Percentiles rank a stretch among this genome's conserved stretches.
Evolutionary conservation across 1,284 basidiomycete genomes (phyloP).

Genomic region (Rugosomyces carneus): DNA sequence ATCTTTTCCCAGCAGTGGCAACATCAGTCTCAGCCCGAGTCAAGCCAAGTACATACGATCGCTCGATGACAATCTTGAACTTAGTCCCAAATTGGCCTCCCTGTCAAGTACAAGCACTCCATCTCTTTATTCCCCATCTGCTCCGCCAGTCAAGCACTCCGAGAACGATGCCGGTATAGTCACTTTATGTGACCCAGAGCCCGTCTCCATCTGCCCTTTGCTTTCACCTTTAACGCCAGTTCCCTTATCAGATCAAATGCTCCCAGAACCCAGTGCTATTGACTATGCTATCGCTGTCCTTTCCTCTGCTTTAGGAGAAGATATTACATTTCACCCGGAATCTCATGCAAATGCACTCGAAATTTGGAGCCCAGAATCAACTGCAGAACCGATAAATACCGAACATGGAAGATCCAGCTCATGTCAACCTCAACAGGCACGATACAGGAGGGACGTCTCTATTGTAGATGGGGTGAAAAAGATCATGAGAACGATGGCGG

Average conservation of each 20-base stretch:
- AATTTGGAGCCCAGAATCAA: not conserved
- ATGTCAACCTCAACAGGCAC: no score
- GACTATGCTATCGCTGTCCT: conserved; percentile 29
- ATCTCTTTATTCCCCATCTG: conserved; percentile 3
- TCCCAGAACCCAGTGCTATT: conserved; percentile 19
- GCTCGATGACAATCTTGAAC: not conserved
- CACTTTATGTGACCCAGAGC: conserved; percentile 4
- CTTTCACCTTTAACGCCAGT: conserved; percentile 17
- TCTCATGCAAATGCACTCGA: conserved; percentile 4
- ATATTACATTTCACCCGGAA: conserved; percentile 15
- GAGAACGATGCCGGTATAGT: not conserved
- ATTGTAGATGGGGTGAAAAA: conserved; percentile 11
- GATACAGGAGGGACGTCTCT: not conserved
- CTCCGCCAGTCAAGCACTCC: conserved; percentile 6
- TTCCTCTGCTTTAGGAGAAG: conserved; percentile 26
- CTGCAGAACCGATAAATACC: not conserved
- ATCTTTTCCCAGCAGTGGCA: conserved; percentile 12
- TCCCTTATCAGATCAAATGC: conserved; percentile 12
- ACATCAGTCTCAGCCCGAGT: conserved; percentile 6
- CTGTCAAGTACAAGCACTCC: conserved; percentile 11
- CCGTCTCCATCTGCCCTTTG: conserved; percentile 11
- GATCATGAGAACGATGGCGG: conserved; percentile 12
- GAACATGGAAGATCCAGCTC: not conserved
- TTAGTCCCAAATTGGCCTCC: conserved; percentile 10
- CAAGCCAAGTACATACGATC: conserved; percentile 6